phyloP scores from a whole-genome alignment of 164 flowering plant genomes.

The Magnolia changhungtana region DNA sequence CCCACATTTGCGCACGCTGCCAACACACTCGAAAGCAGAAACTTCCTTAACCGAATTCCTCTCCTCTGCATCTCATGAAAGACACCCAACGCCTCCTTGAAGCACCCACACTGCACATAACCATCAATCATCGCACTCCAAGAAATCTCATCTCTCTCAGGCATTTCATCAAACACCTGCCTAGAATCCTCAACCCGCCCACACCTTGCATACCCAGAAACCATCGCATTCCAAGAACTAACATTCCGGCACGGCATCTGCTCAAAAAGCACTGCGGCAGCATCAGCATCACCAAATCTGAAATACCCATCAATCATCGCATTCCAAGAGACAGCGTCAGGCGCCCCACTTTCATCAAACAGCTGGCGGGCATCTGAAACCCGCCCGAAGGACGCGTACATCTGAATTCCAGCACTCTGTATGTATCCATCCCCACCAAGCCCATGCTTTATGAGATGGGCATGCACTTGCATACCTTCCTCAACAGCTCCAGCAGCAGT shows the following conservation, averaged over 20 bases:
- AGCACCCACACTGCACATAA: slow-evolving; percentile 29
- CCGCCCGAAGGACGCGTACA: slow-evolving; percentile 39
- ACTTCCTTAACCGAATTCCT: slow-evolving; percentile 24
- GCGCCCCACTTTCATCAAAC: slow-evolving; percentile 25
- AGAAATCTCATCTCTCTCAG: slow-evolving; percentile 42
- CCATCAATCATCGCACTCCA: slow-evolving; percentile 74
- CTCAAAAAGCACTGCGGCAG: slow-evolving; percentile 35
- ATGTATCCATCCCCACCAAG: slow-evolving; percentile 34
- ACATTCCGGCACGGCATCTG: slow-evolving; percentile 27
- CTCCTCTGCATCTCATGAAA: slow-evolving; percentile 44
- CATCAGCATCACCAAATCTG: slow-evolving; percentile 36
- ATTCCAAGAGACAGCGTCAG: slow-evolving; percentile 49
- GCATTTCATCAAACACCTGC: slow-evolving; percentile 37
- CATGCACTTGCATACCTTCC: slow-evolving; percentile 47
- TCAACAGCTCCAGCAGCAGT: slow-evolving; percentile 14
- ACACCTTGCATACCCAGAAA: slow-evolving; percentile 38
- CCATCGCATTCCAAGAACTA: slow-evolving; percentile 53
- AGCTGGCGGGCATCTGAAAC: slow-evolving; percentile 29
- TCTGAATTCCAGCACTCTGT: slow-evolving; percentile 44
- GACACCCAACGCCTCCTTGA: slow-evolving; percentile 40
- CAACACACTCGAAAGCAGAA: slow-evolving; percentile 32
- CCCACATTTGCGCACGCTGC: slow-evolving; percentile 47
- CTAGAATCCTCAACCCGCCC: slow-evolving; percentile 38
- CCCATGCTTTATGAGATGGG: slow-evolving; percentile 43
- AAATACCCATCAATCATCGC: slow-evolving; percentile 56